A percentile compares a stretch with the other conserved stretches of the same genome.
Conservation (phyloP, 768 basidiomycete genomes). For the Tulasnella sp. region DNA sequence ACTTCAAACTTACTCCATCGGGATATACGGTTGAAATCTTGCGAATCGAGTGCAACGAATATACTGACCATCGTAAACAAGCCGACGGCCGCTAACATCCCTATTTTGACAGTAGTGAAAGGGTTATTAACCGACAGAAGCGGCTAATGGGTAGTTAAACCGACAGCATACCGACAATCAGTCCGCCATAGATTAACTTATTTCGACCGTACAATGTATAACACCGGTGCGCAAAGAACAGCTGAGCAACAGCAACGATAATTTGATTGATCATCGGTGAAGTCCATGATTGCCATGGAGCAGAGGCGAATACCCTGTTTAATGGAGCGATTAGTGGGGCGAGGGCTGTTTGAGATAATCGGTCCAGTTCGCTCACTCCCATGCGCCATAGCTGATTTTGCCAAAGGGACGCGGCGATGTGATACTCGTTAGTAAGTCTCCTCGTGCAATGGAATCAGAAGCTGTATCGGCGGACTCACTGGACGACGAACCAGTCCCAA, state of each 20-base stretch:
- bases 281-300: background rate
- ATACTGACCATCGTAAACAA: background rate
- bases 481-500: background rate
- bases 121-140: background rate
- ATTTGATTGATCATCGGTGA: background rate
- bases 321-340: background rate
- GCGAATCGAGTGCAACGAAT: background rate
- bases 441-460: background rate
- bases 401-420: background rate
- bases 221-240: conserved; percentile 7
- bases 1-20: background rate
- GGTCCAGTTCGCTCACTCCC: background rate
- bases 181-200: background rate
- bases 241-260: background rate
- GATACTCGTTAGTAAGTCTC: background rate
- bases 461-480: background rate
- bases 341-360: background rate
- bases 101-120: background rate
- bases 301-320: background rate
- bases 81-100: background rate
- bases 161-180: background rate
- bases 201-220: background rate
- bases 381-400: background rate
- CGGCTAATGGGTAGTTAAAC: background rate
- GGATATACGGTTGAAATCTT: background rate